A percentile compares a stretch with the other conserved stretches of the same genome.
Conservation (phyloP, 441 rosid species). For the Syzygium malaccense region DNA sequence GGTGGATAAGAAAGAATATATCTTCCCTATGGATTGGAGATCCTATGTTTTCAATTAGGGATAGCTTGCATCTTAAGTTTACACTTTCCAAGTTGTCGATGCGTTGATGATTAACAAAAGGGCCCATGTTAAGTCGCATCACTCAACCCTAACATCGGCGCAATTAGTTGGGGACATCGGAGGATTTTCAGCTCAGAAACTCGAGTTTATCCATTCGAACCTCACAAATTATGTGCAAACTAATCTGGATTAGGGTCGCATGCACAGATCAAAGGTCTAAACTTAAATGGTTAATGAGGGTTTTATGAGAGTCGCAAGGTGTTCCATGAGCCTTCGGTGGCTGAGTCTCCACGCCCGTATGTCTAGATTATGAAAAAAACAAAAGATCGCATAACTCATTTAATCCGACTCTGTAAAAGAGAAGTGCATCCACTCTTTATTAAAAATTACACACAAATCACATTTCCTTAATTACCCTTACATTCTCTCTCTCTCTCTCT, state of each 20-base stretch:
- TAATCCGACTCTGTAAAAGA: background rate
- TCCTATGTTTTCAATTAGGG: background rate
- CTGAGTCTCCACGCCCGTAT: rapidly evolving
- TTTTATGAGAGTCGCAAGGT: rapidly evolving
- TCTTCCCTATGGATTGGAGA: background rate
- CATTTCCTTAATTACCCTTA: background rate
- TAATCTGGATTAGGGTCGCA: background rate
- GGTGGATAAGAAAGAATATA: background rate
- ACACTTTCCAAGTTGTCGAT: too few relatives aligned
- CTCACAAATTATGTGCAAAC: background rate
- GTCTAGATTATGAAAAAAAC: background rate
- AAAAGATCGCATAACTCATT: background rate
- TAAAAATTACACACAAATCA: background rate
- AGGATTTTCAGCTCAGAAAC: background rate
- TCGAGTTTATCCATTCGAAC: background rate
- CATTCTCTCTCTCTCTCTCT: too few relatives aligned
- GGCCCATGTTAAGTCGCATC: background rate
- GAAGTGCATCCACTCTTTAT: background rate
- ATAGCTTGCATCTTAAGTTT: background rate
- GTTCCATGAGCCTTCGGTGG: background rate
- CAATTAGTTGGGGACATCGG: background rate
- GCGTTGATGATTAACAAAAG: background rate
- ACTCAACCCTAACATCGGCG: background rate
- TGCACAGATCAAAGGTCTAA: background rate
- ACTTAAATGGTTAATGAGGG: background rate